Evolutionary conservation across 169 alveolate species (phyloP), one percentile per base, ranked within the genome.

Genomic region (Plasmodium falciparum): DNA sequence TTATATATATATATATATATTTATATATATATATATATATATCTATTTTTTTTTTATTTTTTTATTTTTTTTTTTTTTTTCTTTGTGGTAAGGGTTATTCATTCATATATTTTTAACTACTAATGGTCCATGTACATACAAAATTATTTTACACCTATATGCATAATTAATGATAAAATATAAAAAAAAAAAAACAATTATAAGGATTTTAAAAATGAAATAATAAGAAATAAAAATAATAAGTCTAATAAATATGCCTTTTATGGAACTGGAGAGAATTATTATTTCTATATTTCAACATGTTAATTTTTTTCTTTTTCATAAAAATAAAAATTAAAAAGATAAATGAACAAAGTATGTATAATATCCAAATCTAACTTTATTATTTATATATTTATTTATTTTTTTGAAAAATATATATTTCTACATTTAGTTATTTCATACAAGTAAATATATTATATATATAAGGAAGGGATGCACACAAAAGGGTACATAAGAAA

Each of bases 111-210:
- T 66, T 66, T 33, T 29, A 39, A 1, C 45, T 66, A 26, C 29
- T 6, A 33, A 24, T 5, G 29, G 45, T 39, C 5, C 24, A n/a
- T 33, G 6, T 49, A 45, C n/a, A 15, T 24, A 22, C 39, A 29
- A 67, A 56, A 66, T 24, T 13, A 26, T 43, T 20, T 67, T 72
- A 80, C 90, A 80, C 90, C 90, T 72, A 56, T 80, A 52, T 80
- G 90, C 90, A 80, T 67, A 80, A 80, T 67, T 56, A 59, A 26
- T 58, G n/a, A 56, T 17, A 59, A 24, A 54, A 45, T 45, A 56
- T 12, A 76, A 8, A 24, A 5, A 39, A 5, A 39, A 7, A 5
- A 39, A 7, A 39, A 39, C 6, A 39, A 39, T 39, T 39, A 39
- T 39, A 5, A 39, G 47, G 47, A 39, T 39, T 39, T 39, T 5